Percentiles rank a stretch among this genome's conserved stretches.
Conservation (phyloP, 225 moss, liverwort and hornwort genomes). For the Asterella californica region DNA sequence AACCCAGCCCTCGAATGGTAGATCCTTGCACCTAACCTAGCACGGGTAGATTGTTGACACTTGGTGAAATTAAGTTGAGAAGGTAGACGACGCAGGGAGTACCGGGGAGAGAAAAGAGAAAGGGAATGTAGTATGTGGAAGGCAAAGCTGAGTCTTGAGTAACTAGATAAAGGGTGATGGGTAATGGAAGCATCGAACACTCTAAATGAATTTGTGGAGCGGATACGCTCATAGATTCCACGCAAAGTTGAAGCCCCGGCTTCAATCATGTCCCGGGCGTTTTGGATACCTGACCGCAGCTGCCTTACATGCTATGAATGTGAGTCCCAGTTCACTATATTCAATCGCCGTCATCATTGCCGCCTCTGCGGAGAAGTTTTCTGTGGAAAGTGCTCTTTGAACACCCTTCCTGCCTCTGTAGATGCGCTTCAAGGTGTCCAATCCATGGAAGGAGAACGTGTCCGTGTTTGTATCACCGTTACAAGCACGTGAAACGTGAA, state of each 20-base stretch:
- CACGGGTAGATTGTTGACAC: background rate
- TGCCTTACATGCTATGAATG: slow-evolving; percentile 92
- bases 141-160: background rate
- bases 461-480: slow-evolving; percentile 94
- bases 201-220: slow-evolving; percentile 68
- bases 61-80: background rate
- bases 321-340: slow-evolving; percentile 79
- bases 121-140: too few species aligned
- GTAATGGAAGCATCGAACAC: slow-evolving; percentile 85
- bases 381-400: slow-evolving; percentile 85
- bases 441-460: slow-evolving; percentile 73
- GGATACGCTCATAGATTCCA: slow-evolving; percentile 86
- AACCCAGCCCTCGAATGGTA: background rate
- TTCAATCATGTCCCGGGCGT: slow-evolving; percentile 73
- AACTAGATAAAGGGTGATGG: slow-evolving; percentile 52
- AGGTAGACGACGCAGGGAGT: background rate
- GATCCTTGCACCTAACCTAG: background rate
- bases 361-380: slow-evolving; percentile 86
- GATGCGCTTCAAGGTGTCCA: slow-evolving; percentile 56
- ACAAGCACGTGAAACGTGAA: slow-evolving; percentile 57
- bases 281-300: slow-evolving; percentile 98
- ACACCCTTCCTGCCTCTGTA: slow-evolving; percentile 64
- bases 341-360: slow-evolving; percentile 96
- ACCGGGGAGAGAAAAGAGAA: background rate
- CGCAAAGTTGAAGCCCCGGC: slow-evolving; percentile 65